Evolutionary conservation across 192 early-diverging fungal genomes (phyloP).

Genomic region (Backusella liffmaniae): DNA sequence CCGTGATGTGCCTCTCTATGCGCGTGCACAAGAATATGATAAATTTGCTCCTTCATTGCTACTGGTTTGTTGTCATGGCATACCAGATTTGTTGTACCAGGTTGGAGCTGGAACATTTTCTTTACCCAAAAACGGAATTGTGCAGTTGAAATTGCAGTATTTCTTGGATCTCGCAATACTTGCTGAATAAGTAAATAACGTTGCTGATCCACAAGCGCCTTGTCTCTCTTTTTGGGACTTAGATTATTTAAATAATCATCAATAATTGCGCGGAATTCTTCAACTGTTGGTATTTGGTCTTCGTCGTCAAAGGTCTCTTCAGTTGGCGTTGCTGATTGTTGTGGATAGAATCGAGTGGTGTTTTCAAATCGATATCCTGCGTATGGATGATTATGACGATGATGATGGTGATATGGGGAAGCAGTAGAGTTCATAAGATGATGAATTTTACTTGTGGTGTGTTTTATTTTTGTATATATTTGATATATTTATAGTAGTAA

Average conservation of each 20-base stretch:
- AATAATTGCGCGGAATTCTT: slow-evolving; percentile 45
- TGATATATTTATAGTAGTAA: neutral
- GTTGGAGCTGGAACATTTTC: slow-evolving; percentile 50
- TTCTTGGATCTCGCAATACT: slow-evolving; percentile 50
- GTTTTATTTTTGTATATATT: neutral
- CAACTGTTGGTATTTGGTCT: slow-evolving; percentile 43
- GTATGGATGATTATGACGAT: slow-evolving; percentile 6
- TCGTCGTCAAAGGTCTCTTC: slow-evolving; percentile 23
- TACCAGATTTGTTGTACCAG: slow-evolving; percentile 39
- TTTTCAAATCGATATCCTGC: slow-evolving; percentile 21
- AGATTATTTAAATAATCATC: slow-evolving; percentile 51
- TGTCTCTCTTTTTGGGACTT: slow-evolving; percentile 51
- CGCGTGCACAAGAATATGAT: slow-evolving; percentile 49
- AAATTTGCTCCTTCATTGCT: slow-evolving; percentile 50
- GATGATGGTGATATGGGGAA: slow-evolving; percentile 8
- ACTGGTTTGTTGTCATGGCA: slow-evolving; percentile 55
- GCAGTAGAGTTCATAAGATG: slow-evolving; percentile 15
- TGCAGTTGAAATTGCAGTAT: slow-evolving; percentile 52
- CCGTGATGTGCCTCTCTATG: slow-evolving; percentile 52
- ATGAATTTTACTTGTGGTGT: neutral
- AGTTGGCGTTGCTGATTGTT: neutral
- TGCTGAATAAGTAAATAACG: slow-evolving; percentile 52
- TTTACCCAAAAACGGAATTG: slow-evolving; percentile 60
- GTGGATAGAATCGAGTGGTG: slow-evolving; percentile 12
- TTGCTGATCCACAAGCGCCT: slow-evolving; percentile 45